Evolutionary conservation across 2,329 filamentous ascomycete species (phyloP).

Genomic region (Xylaria arbuscula): DNA sequence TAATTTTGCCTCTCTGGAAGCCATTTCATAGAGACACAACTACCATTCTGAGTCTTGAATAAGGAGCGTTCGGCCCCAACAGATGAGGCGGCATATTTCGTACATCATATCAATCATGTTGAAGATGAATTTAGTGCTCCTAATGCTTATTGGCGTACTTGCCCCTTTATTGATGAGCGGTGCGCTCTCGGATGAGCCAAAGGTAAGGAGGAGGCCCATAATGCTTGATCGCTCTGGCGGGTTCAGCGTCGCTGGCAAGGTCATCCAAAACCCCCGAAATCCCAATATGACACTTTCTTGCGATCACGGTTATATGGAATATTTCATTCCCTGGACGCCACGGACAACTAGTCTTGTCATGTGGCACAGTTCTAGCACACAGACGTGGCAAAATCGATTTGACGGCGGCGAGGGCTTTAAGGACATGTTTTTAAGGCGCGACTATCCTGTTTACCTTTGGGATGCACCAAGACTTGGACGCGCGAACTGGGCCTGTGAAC

Average conservation of each 20-base stretch:
- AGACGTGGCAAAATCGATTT: conserved; percentile 54
- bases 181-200: conserved; percentile 7
- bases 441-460: conserved; percentile 55
- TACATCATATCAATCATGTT: neutral
- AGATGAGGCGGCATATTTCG: neutral
- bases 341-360: conserved; percentile 52
- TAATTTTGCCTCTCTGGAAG: neutral
- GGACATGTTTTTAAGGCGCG: conserved; percentile 53
- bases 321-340: conserved; percentile 52
- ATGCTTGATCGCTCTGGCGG: conserved; percentile 50
- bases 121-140: conserved; percentile 8
- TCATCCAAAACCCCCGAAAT: conserved; percentile 47
- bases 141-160: conserved; percentile 8
- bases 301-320: conserved; percentile 55
- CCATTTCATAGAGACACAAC: neutral
- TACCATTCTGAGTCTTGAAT: neutral
- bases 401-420: conserved; percentile 55
- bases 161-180: conserved; percentile 2
- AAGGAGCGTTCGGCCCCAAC: neutral
- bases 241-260: conserved; percentile 50
- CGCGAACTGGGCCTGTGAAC: conserved; percentile 53
- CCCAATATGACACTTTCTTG: conserved; percentile 51
- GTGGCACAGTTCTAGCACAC: conserved; percentile 55
- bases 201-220: conserved; percentile 37
- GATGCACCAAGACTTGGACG: conserved; percentile 53